Conservation (phyloP, 345 rosid genomes). For the Boechera divaricarpa region DNA sequence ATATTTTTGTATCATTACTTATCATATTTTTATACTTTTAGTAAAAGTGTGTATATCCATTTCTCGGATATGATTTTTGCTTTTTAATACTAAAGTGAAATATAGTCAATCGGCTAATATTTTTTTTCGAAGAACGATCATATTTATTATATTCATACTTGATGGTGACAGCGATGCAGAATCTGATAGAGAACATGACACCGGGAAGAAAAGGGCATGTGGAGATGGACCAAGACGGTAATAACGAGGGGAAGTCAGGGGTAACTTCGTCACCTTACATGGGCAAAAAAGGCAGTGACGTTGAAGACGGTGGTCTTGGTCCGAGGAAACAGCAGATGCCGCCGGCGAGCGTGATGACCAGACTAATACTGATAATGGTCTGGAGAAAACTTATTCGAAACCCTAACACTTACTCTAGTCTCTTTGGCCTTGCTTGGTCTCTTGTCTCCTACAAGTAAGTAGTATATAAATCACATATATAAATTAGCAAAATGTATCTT, state of each 20-base stretch:
- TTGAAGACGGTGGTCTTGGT: conserved; percentile 50
- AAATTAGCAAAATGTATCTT: neutral
- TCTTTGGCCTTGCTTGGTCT: conserved; percentile 72
- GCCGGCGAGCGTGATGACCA: conserved; percentile 75
- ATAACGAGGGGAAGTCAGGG: conserved; percentile 55
- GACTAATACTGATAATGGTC: conserved; percentile 74
- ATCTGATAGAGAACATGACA: conserved; percentile 65
- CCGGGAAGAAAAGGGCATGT: conserved; percentile 56
- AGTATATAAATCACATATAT: too few relatives aligned
- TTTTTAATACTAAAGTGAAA: too few relatives aligned
- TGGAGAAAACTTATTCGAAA: conserved; percentile 80
- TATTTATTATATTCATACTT: conserved; percentile 6
- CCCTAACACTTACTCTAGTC: conserved; percentile 81
- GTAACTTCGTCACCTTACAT: conserved; percentile 53
- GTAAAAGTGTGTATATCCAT: neutral
- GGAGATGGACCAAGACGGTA: conserved; percentile 53
- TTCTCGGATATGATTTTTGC: too few relatives aligned
- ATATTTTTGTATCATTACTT: neutral
- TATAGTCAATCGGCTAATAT: neutral
- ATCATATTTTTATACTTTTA: neutral
- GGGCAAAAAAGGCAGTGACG: conserved; percentile 50
- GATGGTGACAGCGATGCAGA: conserved; percentile 61
- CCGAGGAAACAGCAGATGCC: conserved; percentile 66
- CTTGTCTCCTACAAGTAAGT: conserved; percentile 65
- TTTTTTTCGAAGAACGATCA: neutral